phyloP scores from a whole-genome alignment of 208 protist species.

The Tetramitus jugosus region DNA sequence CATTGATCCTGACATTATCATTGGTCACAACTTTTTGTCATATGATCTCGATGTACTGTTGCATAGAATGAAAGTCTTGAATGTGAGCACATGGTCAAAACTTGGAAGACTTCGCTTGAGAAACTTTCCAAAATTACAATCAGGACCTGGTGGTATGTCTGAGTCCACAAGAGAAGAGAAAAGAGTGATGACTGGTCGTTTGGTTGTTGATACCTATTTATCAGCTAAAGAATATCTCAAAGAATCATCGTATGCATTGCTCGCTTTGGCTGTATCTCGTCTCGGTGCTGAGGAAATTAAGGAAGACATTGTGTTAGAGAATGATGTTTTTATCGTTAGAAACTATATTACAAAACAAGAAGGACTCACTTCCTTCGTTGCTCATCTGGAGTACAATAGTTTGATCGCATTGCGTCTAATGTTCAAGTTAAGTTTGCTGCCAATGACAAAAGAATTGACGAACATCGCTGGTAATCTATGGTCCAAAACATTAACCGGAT shows the following conservation, averaged over 20 bases:
- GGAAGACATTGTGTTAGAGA: neutral
- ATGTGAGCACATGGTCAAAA: constrained; percentile 75
- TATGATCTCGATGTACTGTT: constrained; percentile 92
- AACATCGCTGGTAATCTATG: constrained; percentile 90
- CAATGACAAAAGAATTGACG: constrained; percentile 93
- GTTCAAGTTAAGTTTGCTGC: constrained; percentile 86
- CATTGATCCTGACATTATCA: constrained; percentile 85
- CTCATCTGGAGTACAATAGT: constrained; percentile 51
- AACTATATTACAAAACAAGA: constrained; percentile 43
- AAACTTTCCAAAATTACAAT: constrained; percentile 54
- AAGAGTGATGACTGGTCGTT: constrained; percentile 72
- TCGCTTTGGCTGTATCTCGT: constrained; percentile 57
- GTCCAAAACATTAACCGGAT: constrained; percentile 81
- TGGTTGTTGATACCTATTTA: constrained; percentile 88
- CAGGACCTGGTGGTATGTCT: constrained; percentile 39
- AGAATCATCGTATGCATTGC: constrained; percentile 73
- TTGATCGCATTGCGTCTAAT: constrained; percentile 67
- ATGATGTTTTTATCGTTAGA: neutral
- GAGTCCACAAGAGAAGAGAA: constrained; percentile 60
- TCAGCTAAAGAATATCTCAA: constrained; percentile 80
- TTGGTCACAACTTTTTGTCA: constrained; percentile 93
- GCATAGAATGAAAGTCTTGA: constrained; percentile 75
- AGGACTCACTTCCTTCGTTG: constrained; percentile 34
- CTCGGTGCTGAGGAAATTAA: constrained; percentile 40
- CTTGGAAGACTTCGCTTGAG: constrained; percentile 70